Conservation (phyloP, 2,329 filamentous ascomycete species). For the Beauveria scarabaeidicola region DNA sequence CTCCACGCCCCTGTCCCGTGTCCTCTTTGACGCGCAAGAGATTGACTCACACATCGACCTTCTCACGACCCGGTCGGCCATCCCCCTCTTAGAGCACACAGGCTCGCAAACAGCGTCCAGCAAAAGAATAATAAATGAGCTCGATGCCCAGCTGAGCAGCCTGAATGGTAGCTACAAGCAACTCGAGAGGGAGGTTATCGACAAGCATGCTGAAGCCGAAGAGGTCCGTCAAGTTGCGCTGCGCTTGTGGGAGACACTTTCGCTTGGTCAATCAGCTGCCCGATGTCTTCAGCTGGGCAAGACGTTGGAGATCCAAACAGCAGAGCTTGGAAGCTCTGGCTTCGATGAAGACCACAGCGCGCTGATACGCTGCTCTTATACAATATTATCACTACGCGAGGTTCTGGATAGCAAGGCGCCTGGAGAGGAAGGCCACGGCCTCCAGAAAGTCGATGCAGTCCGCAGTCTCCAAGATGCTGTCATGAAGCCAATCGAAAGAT, state of each 20-base stretch:
- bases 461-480: conserved; percentile 61
- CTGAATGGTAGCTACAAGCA: conserved; percentile 80
- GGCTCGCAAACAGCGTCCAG: conserved; percentile 65
- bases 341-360: conserved; percentile 66
- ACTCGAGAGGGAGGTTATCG: conserved; percentile 76
- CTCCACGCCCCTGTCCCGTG: conserved; percentile 83
- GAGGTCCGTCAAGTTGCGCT: conserved; percentile 70
- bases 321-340: conserved; percentile 44
- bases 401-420: conserved; percentile 58
- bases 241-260: conserved; percentile 71
- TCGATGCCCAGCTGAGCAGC: conserved; percentile 70
- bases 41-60: conserved; percentile 92
- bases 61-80: conserved; percentile 74
- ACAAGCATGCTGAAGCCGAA: conserved; percentile 78
- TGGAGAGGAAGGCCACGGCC: conserved; percentile 66
- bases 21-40: conserved; percentile 94
- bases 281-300: conserved; percentile 74
- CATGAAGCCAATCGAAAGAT: conserved; percentile 62
- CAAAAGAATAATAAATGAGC: conserved; percentile 60
- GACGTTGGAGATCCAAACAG: conserved; percentile 79
- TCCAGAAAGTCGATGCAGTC: conserved; percentile 67
- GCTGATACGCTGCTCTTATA: conserved; percentile 74
- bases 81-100: conserved; percentile 74
- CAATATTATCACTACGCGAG: conserved; percentile 66
- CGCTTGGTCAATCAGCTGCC: conserved; percentile 65